A percentile compares a stretch with the other conserved stretches of the same genome.
These are phyloP conservation scores for Psilocybe cyanescens DNA, from an alignment of 768 basidiomycete genomes.

Conservation along the genomic window DNA sequence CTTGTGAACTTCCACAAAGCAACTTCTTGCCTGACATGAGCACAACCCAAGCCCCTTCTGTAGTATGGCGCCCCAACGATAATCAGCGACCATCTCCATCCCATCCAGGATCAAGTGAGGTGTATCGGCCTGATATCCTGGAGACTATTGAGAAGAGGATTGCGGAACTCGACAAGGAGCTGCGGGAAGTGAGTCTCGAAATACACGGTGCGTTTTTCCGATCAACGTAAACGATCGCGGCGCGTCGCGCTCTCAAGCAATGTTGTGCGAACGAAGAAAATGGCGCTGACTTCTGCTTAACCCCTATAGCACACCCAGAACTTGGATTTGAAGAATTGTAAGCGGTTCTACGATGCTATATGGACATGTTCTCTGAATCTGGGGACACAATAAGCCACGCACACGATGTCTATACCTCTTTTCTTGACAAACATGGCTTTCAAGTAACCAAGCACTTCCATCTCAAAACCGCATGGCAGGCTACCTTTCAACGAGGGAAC, in stretches of 20 bases:
- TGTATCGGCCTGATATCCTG: conserved; percentile 62
- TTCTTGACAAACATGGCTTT: conserved; percentile 70
- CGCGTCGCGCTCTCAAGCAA: too few species aligned
- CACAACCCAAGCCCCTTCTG: background rate
- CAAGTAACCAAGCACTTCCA: conserved; percentile 63
- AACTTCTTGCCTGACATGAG: background rate
- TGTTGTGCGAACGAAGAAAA: too few species aligned
- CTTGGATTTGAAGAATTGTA: conserved; percentile 70
- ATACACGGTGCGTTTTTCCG: conserved; percentile 59
- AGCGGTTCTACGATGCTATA: conserved; percentile 15
- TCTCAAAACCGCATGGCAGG: conserved; percentile 77
- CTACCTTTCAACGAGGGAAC: conserved; percentile 61
- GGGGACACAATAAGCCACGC: conserved; percentile 47
- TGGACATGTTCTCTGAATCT: background rate
- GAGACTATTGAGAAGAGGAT: conserved; percentile 63
- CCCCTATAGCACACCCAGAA: conserved; percentile 65
- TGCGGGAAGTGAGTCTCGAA: conserved; percentile 69
- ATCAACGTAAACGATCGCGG: too few species aligned
- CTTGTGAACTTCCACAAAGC: too few species aligned
- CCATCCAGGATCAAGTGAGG: conserved; percentile 33
- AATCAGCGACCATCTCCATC: conserved; percentile 25
- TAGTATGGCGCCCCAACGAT: conserved; percentile 50
- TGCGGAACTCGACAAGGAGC: conserved; percentile 49
- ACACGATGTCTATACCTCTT: conserved; percentile 69
- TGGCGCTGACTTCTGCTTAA: background rate